Evolutionary conservation across 2,329 filamentous ascomycete genomes (phyloP).

Genomic region (Rosellinia necatrix): DNA sequence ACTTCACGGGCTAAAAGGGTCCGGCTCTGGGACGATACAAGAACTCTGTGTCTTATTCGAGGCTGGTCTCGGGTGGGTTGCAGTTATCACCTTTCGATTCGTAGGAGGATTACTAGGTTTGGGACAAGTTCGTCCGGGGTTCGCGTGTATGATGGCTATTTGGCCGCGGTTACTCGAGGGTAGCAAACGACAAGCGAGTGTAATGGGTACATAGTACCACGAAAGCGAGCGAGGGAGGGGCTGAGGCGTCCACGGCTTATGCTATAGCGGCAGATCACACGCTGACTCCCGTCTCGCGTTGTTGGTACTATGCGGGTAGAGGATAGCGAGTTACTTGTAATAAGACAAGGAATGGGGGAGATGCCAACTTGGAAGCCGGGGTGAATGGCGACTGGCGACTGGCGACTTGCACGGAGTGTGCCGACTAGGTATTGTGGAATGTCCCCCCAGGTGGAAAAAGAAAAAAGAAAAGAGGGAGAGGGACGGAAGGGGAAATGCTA

Average conservation of each 20-base stretch:
- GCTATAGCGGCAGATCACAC: background rate
- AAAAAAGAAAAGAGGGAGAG: too few relatives aligned
- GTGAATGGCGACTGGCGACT: too few relatives aligned
- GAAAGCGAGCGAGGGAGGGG: background rate
- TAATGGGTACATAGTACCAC: constrained; percentile 59
- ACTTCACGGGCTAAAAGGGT: background rate
- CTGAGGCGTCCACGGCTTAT: background rate
- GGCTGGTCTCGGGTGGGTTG: background rate
- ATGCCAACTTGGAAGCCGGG: too few relatives aligned
- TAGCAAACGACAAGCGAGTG: constrained; percentile 49
- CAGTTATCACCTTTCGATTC: background rate
- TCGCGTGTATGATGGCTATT: constrained; percentile 16
- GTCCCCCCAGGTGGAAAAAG: too few relatives aligned
- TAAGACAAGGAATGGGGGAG: too few relatives aligned
- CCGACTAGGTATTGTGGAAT: too few relatives aligned
- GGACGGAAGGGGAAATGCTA: too few relatives aligned
- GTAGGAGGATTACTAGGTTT: background rate
- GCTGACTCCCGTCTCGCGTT: background rate
- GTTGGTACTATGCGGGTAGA: too few relatives aligned
- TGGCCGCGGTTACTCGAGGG: constrained; percentile 16
- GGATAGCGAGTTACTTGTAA: too few relatives aligned
- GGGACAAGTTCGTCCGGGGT: constrained; percentile 4
- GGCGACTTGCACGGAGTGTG: too few relatives aligned
- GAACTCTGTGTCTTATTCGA: background rate
- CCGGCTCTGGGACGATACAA: background rate